A percentile compares a stretch with the other conserved stretches of the same genome.
Conservation (phyloP, 768 basidiomycete species). For the Suillus decipiens region DNA sequence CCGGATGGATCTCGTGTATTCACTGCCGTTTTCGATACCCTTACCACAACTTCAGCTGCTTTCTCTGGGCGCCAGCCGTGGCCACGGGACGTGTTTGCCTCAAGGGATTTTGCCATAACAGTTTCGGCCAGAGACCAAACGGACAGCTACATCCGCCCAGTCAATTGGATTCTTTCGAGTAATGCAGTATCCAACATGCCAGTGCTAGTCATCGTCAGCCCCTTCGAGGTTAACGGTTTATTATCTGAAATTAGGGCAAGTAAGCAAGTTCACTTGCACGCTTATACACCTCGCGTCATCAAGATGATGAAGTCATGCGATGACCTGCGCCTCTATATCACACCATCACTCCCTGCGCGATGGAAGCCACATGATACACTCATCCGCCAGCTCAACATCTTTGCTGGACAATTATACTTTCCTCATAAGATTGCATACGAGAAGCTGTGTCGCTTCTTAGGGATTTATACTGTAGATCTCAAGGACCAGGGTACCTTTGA, state of each 20-base stretch:
- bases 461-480: conserved; percentile 42
- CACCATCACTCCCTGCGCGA: conserved; percentile 22
- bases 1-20: conserved; percentile 20
- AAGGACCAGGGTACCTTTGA: conserved; percentile 46
- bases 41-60: conserved; percentile 9
- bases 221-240: conserved; percentile 39
- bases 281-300: conserved; percentile 41
- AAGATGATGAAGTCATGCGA: conserved; percentile 39
- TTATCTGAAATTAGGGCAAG: conserved; percentile 38
- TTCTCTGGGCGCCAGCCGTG: conserved; percentile 23
- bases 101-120: conserved; percentile 19
- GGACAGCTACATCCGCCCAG: conserved; percentile 39
- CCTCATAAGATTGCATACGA: conserved; percentile 34
- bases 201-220: conserved; percentile 41
- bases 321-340: conserved; percentile 23
- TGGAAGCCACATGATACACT: conserved; percentile 19
- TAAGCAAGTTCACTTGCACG: conserved; percentile 39
- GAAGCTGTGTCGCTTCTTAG: conserved; percentile 38
- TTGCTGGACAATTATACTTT: conserved; percentile 48
- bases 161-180: conserved; percentile 46
- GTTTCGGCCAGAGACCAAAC: conserved; percentile 11
- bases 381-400: conserved; percentile 41
- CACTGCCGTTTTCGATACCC: conserved; percentile 18
- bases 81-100: conserved; percentile 18
- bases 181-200: conserved; percentile 29